Base-by-base conservation (phyloP, 495 filamentous ascomycete species). In the Aspergillus coremiiformis region DNA sequence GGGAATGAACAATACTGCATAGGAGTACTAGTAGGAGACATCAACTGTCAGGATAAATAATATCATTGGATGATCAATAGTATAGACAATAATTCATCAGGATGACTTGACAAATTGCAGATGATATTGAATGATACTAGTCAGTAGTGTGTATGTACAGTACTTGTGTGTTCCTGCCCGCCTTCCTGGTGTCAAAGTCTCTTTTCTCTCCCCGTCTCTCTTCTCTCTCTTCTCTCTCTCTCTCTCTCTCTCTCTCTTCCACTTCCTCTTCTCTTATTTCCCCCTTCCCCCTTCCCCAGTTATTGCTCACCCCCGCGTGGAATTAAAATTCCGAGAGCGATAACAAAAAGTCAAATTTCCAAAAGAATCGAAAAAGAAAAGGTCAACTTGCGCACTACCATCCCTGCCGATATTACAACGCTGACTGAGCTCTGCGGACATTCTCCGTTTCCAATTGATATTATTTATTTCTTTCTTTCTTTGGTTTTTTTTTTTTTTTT, bases 181-280 rank as follows among this genome's bases (percentile, higher is more conserved):
- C n/a, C n/a, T n/a, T n/a, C n/a, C n/a, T n/a, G n/a, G n/a, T n/a
- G n/a, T n/a, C n/a, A n/a, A n/a, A 30, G 12, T 9, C 3, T 30
- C 27, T 30, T 30, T 9, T 9, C 24, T 27, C n/a, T n/a, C n/a
- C n/a, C n/a, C n/a, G n/a, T 27, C 24, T 27, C 32, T 48, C 39
- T 51, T 56, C 55, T 61, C 27, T 46, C 51, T 53, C 44, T 55
- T 44, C 53, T 22, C 22, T 49, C 11, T 20, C 4, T 29, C n/a
- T 21, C 5, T 9, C 14, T 33, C 14, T 50, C 21, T 59, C 48
- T 54, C 57, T 44, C 39, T 45, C 58, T 64, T 29, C 23, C 15
- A 22, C 22, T 19, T 15, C 19, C 10, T 12, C 6, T 15, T 5
- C 24, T 19, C 48, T 30, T 19, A 8, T 30, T 21, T 30, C 49